Evolutionary conservation across 441 rosid genomes (phyloP).

Genomic region (Gossypium lobatum): DNA sequence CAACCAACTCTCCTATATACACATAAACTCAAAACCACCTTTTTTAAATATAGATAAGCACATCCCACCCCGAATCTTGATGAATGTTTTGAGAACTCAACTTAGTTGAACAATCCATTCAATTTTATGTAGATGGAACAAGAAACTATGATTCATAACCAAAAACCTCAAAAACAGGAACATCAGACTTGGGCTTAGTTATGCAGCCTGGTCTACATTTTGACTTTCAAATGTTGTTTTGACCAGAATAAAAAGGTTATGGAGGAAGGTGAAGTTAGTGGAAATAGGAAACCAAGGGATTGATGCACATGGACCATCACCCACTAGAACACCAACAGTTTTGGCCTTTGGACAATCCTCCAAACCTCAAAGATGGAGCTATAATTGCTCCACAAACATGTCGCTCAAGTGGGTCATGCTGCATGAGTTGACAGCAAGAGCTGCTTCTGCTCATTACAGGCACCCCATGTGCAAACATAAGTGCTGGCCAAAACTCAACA

Average conservation of each 20-base stretch:
- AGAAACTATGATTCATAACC: neutral
- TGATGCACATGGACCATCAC: slow-evolving; percentile 5
- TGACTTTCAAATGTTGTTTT: neutral
- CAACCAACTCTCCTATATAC: neutral
- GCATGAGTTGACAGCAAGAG: neutral
- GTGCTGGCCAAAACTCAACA: neutral
- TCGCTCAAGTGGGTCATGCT: slow-evolving; percentile 12
- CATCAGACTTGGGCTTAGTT: neutral
- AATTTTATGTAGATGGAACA: neutral
- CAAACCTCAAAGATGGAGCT: slow-evolving; percentile 1
- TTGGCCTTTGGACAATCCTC: slow-evolving; percentile 5
- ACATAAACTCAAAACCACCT: neutral
- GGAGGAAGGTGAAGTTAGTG: neutral
- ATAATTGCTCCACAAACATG: slow-evolving; percentile 10
- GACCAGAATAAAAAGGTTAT: neutral
- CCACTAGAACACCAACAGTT: neutral
- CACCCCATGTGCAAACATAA: slow-evolving; percentile 16
- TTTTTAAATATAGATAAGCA: neutral
- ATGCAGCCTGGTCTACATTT: neutral
- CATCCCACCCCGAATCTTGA: neutral
- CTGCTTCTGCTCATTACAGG: slow-evolving; percentile 19
- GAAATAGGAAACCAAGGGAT: neutral
- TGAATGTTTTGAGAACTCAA: neutral
- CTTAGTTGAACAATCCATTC: neutral
- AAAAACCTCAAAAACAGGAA: neutral